These are phyloP conservation scores for Cardamine resedifolia DNA, from an alignment of 345 rosid species.

Conservation along the genomic window DNA sequence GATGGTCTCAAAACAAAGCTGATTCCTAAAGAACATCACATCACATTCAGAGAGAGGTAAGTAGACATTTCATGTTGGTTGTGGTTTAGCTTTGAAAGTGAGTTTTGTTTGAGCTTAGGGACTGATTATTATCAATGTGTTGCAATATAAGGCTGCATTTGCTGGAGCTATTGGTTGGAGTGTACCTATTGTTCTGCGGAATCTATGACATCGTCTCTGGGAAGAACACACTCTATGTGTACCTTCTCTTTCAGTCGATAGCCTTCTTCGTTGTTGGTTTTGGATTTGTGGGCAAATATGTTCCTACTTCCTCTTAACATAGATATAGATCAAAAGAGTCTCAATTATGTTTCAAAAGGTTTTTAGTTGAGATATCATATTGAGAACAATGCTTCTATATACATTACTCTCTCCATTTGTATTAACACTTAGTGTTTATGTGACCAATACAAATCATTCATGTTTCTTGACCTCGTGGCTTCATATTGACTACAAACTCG, in stretches of 20 bases:
- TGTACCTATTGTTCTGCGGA: constrained; percentile 70
- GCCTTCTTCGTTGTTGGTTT: constrained; percentile 78
- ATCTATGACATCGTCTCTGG: constrained; percentile 68
- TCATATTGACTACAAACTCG: not conserved
- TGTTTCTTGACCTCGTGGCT: constrained; percentile 25
- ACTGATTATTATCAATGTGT: not conserved
- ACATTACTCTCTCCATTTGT: not conserved
- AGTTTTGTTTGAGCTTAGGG: not conserved
- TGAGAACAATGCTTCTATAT: constrained; percentile 14
- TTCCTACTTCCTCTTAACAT: constrained; percentile 42
- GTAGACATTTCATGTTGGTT: not conserved
- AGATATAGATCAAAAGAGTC: constrained; percentile 19
- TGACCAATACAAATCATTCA: not conserved
- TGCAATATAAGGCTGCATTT: constrained; percentile 50
- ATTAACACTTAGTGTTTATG: not conserved
- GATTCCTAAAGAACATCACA: constrained; percentile 40
- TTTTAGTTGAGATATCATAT: constrained; percentile 29
- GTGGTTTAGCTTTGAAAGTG: not conserved
- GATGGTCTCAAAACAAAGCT: constrained; percentile 58
- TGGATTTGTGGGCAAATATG: constrained; percentile 71
- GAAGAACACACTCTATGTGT: constrained; percentile 63
- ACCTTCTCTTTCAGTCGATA: constrained; percentile 59
- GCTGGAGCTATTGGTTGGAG: constrained; percentile 69
- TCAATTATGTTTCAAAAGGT: constrained; percentile 23
- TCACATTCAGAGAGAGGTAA: constrained; percentile 70